These are phyloP conservation scores for Trichoderma semiorbis DNA, from an alignment of 2,329 filamentous ascomycete species.

Conservation along the genomic window DNA sequence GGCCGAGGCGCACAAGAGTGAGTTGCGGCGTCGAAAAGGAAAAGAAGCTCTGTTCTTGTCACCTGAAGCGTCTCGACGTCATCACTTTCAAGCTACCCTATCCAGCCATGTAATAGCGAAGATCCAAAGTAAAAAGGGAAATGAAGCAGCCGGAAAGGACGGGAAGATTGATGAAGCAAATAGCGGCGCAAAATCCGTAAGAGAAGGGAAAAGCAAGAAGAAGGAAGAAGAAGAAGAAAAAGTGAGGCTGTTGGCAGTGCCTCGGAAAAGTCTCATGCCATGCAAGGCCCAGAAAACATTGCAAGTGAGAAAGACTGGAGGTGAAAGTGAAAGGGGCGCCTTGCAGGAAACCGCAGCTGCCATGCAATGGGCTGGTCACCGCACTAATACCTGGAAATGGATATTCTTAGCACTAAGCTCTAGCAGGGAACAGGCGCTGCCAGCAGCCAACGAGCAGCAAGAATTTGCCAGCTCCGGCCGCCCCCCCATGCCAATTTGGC, in stretches of 20 bases:
- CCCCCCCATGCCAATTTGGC: slow-evolving; percentile 4
- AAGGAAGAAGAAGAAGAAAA: not conserved
- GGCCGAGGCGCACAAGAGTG: not conserved
- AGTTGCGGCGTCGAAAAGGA: not conserved
- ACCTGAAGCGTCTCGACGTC: slow-evolving; percentile 9
- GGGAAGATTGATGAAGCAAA: not conserved
- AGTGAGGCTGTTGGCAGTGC: not conserved
- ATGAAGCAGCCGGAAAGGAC: not conserved
- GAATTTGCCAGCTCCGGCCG: not conserved
- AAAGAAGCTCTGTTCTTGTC: not conserved
- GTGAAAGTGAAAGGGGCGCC: slow-evolving; percentile 3
- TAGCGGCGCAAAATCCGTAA: not conserved
- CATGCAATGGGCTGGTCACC: not conserved
- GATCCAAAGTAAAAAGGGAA: not conserved
- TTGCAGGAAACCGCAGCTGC: slow-evolving; percentile 5
- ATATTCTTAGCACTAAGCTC: not conserved
- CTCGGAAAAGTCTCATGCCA: slow-evolving; percentile 3
- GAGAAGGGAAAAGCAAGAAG: not conserved
- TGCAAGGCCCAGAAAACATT: not conserved
- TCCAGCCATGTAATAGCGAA: not conserved
- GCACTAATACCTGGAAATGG: not conserved
- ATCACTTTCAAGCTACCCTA: slow-evolving; percentile 3
- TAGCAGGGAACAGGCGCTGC: not conserved
- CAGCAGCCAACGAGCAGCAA: not conserved
- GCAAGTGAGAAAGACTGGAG: not conserved